A percentile compares a stretch with the other conserved stretches of the same genome.
Evolutionary conservation across 1,284 basidiomycete species (phyloP).

Genomic region (Acaromyces ingoldii): DNA sequence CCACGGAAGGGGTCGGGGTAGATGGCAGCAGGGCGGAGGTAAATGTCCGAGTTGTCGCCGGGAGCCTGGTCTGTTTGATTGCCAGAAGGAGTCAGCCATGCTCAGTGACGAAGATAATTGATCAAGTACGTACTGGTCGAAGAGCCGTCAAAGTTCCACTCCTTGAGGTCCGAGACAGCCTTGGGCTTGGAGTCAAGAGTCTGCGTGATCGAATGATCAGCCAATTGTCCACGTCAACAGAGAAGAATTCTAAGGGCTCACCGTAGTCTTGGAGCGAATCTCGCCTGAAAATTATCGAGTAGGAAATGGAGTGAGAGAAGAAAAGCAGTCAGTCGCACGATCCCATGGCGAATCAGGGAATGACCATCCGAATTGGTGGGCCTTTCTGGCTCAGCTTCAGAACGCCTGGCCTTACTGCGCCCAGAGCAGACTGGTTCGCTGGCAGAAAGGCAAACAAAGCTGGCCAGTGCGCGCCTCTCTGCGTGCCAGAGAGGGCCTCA

Average conservation of each 20-base stretch:
- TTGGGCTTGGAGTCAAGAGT: conserved; percentile 77
- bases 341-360: not conserved
- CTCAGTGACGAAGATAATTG: not conserved
- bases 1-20: conserved; percentile 99
- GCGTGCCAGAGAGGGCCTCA: not conserved
- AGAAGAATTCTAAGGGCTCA: conserved; percentile 6
- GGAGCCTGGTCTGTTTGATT: conserved; percentile 56
- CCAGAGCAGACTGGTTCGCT: not conserved
- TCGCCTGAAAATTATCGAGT: conserved; percentile 15
- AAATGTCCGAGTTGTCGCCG: conserved; percentile 95
- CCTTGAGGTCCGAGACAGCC: conserved; percentile 64
- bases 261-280: conserved; percentile 48
- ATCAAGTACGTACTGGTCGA: conserved; percentile 29
- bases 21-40: conserved; percentile 91
- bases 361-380: not conserved
- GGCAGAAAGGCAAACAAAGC: not conserved
- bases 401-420: not conserved
- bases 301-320: not conserved
- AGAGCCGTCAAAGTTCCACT: conserved; percentile 96
- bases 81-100: not conserved
- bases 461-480: not conserved
- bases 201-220: conserved; percentile 55
- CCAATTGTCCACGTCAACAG: too few relatives aligned
- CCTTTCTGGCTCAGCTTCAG: not conserved
- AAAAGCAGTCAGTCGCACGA: too few relatives aligned